Evolutionary conservation across 306 rosid genomes (phyloP), one percentile per base, ranked within the genome.

Genomic region (Acacia melanoxylon): DNA sequence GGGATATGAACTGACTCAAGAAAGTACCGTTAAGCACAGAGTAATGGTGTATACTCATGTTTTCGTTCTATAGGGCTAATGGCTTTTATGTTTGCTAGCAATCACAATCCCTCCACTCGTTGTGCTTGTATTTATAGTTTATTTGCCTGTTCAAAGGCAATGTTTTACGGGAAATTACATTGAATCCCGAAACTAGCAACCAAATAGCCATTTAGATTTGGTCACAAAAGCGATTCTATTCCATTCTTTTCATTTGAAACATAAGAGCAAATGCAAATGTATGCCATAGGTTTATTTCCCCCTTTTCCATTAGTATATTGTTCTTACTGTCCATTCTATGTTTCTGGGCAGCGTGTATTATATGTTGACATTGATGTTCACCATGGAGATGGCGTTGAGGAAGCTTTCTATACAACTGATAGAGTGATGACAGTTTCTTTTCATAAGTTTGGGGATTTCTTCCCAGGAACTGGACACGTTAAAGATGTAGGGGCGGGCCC

Each of bases 341-440:
- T 75, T 63, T 20, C 75, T 67, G 71, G 59, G 33, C 90, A 94
- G 98, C 98, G 98, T 62, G 97, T 94, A 61, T 86, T 94, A 68
- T 94, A 93, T 70, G 87, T 91, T 54, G 97, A 93, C 75, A 91
- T 93, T 77, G 97, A 93, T 78, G 97, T 93, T 41, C 97, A 94
- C 85, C 98, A 94, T 19, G 98, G 98, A 41, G 98, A 94, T 80
- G 98, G 98, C n/a, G 98, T 94, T 61, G 98, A 94, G 87, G 97
- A 94, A 87, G 98, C 98, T n/a, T 94, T 94, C 82, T 94, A 94
- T 85, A 90, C 96, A 71, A 94, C 98, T 19, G 97, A 94, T 67
- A 90, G 98, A 83, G 98, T 94, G 80, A 92, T 94, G 98, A 92
- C 98, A 0, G 96, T 94, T 59, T 92, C 97, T 8, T 94, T 94